Conservation (phyloP, 257 asterid species). For the Nicotiana knightiana region DNA sequence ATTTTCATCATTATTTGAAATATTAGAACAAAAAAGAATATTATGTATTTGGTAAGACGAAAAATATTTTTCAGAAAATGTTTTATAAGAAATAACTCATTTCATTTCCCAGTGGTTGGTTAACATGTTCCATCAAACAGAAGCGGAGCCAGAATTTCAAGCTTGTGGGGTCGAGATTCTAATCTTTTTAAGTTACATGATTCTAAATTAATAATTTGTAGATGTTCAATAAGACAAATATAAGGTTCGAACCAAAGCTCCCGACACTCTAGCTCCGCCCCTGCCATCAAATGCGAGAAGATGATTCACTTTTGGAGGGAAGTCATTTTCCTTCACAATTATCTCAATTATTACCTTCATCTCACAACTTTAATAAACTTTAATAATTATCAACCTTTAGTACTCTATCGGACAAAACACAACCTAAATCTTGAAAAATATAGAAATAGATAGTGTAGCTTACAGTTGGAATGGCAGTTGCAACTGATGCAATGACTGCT, state of each 20-base stretch:
- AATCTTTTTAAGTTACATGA: too few relatives aligned
- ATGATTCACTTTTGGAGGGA: neutral
- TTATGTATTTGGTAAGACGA: neutral
- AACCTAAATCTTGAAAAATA: neutral
- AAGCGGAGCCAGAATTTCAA: too few relatives aligned
- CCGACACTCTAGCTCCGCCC: too few relatives aligned
- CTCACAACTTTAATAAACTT: neutral
- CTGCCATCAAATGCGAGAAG: neutral
- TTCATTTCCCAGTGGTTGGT: neutral
- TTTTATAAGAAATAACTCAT: too few relatives aligned
- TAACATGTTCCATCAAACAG: neutral
- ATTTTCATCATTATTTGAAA: neutral
- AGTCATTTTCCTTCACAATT: too few relatives aligned
- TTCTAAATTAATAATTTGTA: too few relatives aligned
- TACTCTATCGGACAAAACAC: neutral
- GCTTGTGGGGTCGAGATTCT: too few relatives aligned
- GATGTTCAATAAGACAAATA: too few relatives aligned
- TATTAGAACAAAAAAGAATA: neutral
- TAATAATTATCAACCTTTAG: neutral
- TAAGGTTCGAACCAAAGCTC: too few relatives aligned
- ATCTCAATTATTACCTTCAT: too few relatives aligned
- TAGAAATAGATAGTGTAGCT: neutral
- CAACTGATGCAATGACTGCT: slow-evolving; percentile 64
- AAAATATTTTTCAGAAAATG: neutral
- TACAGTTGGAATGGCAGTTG: slow-evolving; percentile 92